Evolutionary conservation across 441 rosid species (phyloP).

Genomic region (Capsella rubella): DNA sequence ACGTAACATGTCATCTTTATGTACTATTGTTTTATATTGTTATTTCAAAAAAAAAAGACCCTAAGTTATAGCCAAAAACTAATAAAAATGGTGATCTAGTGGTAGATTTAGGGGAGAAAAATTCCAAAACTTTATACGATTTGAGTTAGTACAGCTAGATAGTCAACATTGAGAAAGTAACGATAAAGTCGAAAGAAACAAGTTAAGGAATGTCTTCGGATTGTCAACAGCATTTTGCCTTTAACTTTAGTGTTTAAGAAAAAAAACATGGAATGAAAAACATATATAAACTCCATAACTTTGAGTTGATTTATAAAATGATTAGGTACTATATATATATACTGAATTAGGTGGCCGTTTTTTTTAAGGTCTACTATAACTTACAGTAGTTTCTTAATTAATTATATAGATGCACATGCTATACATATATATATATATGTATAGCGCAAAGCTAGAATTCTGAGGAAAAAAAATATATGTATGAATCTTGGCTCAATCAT

Average conservation of each 20-base stretch:
- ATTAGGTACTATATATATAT: not conserved
- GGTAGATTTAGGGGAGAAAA: not conserved
- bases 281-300: not conserved
- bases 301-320: constrained; percentile 8
- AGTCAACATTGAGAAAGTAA: constrained; percentile 27
- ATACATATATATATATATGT: too few relatives aligned
- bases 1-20: not conserved
- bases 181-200: constrained; percentile 18
- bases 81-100: not conserved
- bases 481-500: not conserved
- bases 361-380: not conserved
- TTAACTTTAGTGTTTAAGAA: not conserved
- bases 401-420: not conserved
- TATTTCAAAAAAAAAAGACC: not conserved
- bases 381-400: not conserved
- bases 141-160: not conserved
- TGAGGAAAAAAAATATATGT: not conserved
- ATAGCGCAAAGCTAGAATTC: not conserved
- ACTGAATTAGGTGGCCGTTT: constrained; percentile 22
- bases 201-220: constrained; percentile 23
- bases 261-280: not conserved
- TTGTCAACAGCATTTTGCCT: constrained; percentile 32
- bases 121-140: not conserved
- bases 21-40: not conserved
- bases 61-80: not conserved